Evolutionary conservation across 1,284 basidiomycete species (phyloP).

Genomic region (Sanghuangporus baumii): DNA sequence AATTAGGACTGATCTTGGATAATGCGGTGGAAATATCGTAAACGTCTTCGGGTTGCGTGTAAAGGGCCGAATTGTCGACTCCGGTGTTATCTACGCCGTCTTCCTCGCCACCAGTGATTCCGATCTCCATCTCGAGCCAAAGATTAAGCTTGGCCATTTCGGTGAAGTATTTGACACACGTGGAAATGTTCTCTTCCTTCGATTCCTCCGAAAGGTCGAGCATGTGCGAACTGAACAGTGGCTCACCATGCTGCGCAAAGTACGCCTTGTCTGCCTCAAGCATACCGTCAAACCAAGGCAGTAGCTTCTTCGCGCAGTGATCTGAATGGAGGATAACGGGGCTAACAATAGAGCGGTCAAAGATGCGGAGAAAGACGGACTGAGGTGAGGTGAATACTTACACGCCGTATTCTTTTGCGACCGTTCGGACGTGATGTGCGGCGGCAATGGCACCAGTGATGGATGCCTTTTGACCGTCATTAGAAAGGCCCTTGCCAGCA

Average conservation of each 20-base stretch:
- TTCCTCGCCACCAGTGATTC: conserved; percentile 99
- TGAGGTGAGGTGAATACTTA: conserved; percentile 34
- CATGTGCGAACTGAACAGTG: conserved; percentile 99
- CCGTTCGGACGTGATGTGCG: conserved; percentile 87
- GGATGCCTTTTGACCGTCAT: conserved; percentile 96
- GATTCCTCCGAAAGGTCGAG: conserved; percentile 97
- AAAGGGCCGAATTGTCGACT: conserved; percentile 91
- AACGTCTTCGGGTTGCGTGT: conserved; percentile 98
- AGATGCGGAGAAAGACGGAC: not conserved
- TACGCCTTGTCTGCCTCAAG: conserved; percentile 94
- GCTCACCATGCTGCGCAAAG: conserved; percentile 85
- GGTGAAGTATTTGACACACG: conserved; percentile 92
- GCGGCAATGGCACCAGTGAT: conserved; percentile 89
- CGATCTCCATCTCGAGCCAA: conserved; percentile 99
- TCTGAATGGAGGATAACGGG: conserved; percentile 98
- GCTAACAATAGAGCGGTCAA: conserved; percentile 32
- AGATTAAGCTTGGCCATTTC: conserved; percentile 90
- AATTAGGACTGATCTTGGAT: conserved; percentile 85
- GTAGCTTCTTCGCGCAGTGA: conserved; percentile 98
- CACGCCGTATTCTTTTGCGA: conserved; percentile 90
- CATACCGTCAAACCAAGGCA: conserved; percentile 99
- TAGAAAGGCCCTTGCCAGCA: conserved; percentile 93
- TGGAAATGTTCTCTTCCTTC: conserved; percentile 96
- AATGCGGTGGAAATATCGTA: conserved; percentile 89
- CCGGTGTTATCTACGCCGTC: conserved; percentile 96